Conservation (phyloP, 805 yeast species). For the Nakazawaea ernobii region DNA sequence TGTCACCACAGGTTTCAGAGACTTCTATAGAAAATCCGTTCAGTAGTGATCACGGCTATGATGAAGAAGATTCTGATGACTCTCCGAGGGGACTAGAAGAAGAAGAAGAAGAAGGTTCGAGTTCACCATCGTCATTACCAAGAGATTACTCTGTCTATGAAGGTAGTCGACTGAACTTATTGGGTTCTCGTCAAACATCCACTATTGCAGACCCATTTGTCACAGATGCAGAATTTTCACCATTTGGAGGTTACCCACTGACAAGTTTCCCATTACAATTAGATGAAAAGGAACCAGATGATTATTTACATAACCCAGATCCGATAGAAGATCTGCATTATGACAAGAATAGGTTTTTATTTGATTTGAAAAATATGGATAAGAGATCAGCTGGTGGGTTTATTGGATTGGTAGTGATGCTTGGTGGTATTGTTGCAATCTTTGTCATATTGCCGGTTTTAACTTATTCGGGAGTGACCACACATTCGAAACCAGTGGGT, state of each 20-base stretch:
- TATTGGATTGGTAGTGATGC: conserved; percentile 43
- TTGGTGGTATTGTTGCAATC: conserved; percentile 49
- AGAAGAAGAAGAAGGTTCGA: too few species aligned
- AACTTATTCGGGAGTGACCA: conserved; percentile 61
- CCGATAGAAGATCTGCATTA: conserved; percentile 76
- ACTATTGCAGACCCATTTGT: conserved; percentile 29
- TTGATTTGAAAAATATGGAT: conserved; percentile 56
- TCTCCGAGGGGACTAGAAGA: too few species aligned
- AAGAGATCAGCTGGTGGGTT: conserved; percentile 52
- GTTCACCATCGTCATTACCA: too few species aligned
- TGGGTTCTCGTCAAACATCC: not conserved
- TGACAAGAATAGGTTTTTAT: conserved; percentile 51
- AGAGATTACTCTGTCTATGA: too few species aligned
- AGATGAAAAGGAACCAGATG: conserved; percentile 85
- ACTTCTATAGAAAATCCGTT: not conserved
- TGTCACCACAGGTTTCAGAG: not conserved
- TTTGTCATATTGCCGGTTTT: conserved; percentile 70
- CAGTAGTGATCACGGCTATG: not conserved
- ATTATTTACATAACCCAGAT: conserved; percentile 83
- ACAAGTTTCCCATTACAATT: conserved; percentile 72
- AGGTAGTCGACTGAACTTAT: not conserved
- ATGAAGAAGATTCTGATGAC: too few species aligned
- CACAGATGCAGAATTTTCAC: conserved; percentile 53
- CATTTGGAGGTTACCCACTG: conserved; percentile 90
- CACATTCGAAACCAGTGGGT: not conserved